Base-by-base conservation (phyloP, 176 grass and related monocot genomes). In the Urochloa ruziziensis region DNA sequence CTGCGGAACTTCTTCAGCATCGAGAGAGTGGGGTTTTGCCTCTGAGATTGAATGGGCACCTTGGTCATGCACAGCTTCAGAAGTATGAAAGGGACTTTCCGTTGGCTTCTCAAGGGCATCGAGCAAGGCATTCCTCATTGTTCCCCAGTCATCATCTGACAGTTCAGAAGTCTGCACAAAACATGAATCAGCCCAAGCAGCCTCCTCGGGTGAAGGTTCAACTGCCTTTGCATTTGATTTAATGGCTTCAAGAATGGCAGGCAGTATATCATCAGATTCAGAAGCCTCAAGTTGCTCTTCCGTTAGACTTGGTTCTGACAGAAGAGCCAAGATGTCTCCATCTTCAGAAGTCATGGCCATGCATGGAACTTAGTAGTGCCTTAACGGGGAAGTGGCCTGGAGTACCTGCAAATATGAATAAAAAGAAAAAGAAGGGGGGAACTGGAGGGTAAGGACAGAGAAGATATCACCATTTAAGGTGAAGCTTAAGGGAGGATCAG, bases 121-220 rank as follows among this genome's bases (percentile, higher is more conserved):
- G 58, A 95, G 88, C 74, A 98, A 62, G 6, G 85, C 85, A 54
- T 71, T 36, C 69, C 75, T 98, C 88, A 98, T 63, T 42, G n/a
- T 24, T 51, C 60, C 85, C 96, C 92, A 93, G 58, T 87, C 73
- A 84, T 87, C 76, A 24, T 93, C 88, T 10, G 89, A 85, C 46
- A 94, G 73, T 71, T 93, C 89, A 80, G 86, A 79, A 51, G 88
- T 70, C 59, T 86, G 69, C 32, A 70, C 66, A 27, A 98, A 78
- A 82, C 93, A 98, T 16, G 96, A 95, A 91, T 95, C 87, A 12
- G 86, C 93, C 91, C 91, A 93, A 36, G 92, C 90, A 82, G 88
- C 86, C 46, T 98, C 96, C 61, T 93, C 88, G 0, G 79, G 86
- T 71, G 93, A 84, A 54, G 85, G 53, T 76, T 91, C 82, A n/a